phyloP scores from a whole-genome alignment of 805 yeast species.

The Wickerhamiella sorbophila region DNA sequence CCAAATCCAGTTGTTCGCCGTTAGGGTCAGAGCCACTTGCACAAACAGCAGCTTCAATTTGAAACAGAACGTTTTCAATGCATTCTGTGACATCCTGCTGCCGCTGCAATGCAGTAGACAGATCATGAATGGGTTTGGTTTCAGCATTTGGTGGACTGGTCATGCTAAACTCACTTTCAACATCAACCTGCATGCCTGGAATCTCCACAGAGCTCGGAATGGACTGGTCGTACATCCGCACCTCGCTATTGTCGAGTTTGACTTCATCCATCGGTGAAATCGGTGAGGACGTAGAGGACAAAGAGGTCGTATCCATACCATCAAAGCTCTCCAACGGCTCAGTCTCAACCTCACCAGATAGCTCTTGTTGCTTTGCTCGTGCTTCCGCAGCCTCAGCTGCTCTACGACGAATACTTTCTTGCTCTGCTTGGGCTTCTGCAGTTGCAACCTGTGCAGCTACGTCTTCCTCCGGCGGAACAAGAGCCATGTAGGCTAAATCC shows the following conservation, averaged over 20 bases:
- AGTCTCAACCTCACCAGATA: background rate
- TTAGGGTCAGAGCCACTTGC: constrained; percentile 12
- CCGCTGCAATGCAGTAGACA: constrained; percentile 25
- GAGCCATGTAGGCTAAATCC: constrained; percentile 78
- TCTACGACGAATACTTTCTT: background rate
- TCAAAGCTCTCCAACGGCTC: background rate
- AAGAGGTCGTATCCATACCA: background rate
- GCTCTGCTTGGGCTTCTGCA: background rate
- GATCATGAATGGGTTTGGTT: background rate
- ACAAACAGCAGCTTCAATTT: constrained; percentile 72
- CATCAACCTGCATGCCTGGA: background rate
- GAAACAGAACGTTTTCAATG: constrained; percentile 83
- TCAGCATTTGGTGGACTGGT: background rate
- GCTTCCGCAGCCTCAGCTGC: background rate
- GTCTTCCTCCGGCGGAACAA: constrained; percentile 29
- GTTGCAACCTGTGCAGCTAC: constrained; percentile 7
- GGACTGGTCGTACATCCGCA: background rate
- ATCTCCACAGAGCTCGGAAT: background rate
- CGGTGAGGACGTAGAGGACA: background rate
- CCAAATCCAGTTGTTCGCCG: constrained; percentile 74
- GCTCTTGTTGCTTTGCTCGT: background rate
- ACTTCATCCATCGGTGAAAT: background rate
- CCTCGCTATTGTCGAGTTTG: background rate
- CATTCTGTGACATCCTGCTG: constrained; percentile 98
- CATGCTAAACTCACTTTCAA: background rate